Base-by-base conservation (phyloP, 1,284 basidiomycete genomes). In the Ceratobasidium sp. region DNA sequence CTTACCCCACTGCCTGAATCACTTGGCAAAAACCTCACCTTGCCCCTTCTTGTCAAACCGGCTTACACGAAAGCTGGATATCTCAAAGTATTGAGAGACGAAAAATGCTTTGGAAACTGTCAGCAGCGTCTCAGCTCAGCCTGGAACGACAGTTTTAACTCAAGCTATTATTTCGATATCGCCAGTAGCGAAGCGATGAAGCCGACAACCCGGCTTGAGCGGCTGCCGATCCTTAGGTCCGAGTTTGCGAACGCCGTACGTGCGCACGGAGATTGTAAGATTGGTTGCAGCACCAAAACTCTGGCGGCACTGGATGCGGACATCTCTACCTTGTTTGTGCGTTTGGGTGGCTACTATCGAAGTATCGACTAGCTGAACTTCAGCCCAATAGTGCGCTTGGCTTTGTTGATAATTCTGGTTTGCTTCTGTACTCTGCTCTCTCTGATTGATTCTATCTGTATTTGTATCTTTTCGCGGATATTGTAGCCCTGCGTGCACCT, bases 1-100 rank as follows among this genome's bases (percentile, higher is more conserved):
- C 67, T 69, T 26, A 69, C 67, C 17, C 67, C 67, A 17, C 17
- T 69, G 9, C 67, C 50, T 1, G 28, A 40, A 33, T 38, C 28
- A 3, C 50, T 69, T n/a, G 38, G 38, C 1, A 33, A 38, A 54
- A 23, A 42, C 15, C 20, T 69, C 12, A n/a, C n/a, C 3, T 12
- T 52, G 6, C 67, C 67, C 2, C 13, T 69, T 2, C 17, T 69
- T 15, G 44, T 33, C 1, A 28, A 33, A 26, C 67, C 67, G 10
- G 7, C 28, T 6, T n/a, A 15, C 15, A 42, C 38, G 9, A 17
- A 42, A 17, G 38, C 38, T 5, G 59, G 59, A n/a, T 38, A 62
- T 13, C 13, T 62, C 5, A 5, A 23, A 33, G 33, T 33, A 33
- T 4, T 33, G 1, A 4, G 4, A 33, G 33, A 33, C 33, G 33